Percentiles rank a stretch among this genome's conserved stretches.
These are phyloP conservation scores for Colletotrichum tanaceti DNA, from an alignment of 2,329 filamentous ascomycete species.

Conservation along the genomic window DNA sequence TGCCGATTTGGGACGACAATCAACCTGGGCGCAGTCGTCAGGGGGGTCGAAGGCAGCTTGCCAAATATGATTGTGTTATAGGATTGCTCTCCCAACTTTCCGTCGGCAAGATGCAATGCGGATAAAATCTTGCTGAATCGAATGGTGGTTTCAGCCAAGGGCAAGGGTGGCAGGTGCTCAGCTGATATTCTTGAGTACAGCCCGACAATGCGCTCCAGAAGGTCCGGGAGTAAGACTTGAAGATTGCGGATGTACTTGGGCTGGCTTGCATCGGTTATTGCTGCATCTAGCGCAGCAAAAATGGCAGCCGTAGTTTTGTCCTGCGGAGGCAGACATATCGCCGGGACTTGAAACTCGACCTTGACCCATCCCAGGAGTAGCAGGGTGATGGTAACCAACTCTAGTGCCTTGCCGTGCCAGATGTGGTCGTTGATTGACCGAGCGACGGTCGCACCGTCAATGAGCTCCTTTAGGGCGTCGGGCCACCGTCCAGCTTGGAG, in stretches of 20 bases:
- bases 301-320: slow-evolving; percentile 54
- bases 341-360: slow-evolving; percentile 82
- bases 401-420: slow-evolving; percentile 97
- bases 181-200: slow-evolving; percentile 78
- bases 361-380: slow-evolving; percentile 86
- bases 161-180: slow-evolving; percentile 77
- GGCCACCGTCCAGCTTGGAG: slow-evolving; percentile 90
- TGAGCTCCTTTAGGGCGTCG: slow-evolving; percentile 85
- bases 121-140: slow-evolving; percentile 78
- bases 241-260: slow-evolving; percentile 66
- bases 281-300: slow-evolving; percentile 43
- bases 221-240: slow-evolving; percentile 73
- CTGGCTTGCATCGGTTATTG: slow-evolving; percentile 56
- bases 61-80: slow-evolving; percentile 75
- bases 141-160: slow-evolving; percentile 78
- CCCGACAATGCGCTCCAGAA: slow-evolving; percentile 79
- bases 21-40: slow-evolving; percentile 67
- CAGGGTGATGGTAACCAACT: slow-evolving; percentile 85
- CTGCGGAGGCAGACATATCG: slow-evolving; percentile 63
- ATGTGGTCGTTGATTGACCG: slow-evolving; percentile 88
- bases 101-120: slow-evolving; percentile 73
- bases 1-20: slow-evolving; percentile 67
- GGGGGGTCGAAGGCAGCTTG: slow-evolving; percentile 61
- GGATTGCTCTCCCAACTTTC: slow-evolving; percentile 69
- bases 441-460: slow-evolving; percentile 81